Percentiles rank a stretch among this genome's conserved stretches.
Conservation (phyloP, 2,329 filamentous ascomycete genomes). For the Clonostachys rosea region DNA sequence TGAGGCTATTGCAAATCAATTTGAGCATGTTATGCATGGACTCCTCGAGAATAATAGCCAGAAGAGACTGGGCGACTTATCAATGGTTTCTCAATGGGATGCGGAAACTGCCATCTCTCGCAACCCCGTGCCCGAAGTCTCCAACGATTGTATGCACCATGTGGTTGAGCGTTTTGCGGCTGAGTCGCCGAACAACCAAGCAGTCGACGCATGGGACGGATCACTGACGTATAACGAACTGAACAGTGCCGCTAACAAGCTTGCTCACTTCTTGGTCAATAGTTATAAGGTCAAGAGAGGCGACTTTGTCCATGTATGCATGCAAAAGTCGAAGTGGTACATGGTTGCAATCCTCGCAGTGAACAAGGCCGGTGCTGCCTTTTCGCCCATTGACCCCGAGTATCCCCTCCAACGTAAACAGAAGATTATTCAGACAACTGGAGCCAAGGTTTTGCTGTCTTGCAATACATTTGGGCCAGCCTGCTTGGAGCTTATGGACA, state of each 20-base stretch:
- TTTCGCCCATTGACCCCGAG: constrained; percentile 9
- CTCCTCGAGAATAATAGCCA: constrained; percentile 2
- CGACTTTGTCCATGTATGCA: constrained; percentile 7
- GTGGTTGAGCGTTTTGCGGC: constrained; percentile 6
- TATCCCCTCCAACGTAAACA: background rate
- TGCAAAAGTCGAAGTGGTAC: constrained; percentile 9
- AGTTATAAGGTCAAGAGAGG: background rate
- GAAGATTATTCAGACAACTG: background rate
- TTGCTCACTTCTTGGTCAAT: background rate
- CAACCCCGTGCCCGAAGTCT: background rate
- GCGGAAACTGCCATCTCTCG: background rate
- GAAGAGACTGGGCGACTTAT: background rate
- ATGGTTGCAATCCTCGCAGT: constrained; percentile 10
- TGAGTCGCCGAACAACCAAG: constrained; percentile 3
- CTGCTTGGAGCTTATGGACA: no score
- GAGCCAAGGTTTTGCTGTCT: no score
- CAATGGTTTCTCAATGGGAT: constrained; percentile 2
- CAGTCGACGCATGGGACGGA: constrained; percentile 3
- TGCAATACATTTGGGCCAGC: no score
- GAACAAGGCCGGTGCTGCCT: constrained; percentile 14
- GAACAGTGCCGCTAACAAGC: background rate
- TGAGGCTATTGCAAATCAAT: constrained; percentile 5
- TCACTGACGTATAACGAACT: constrained; percentile 1
- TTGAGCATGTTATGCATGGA: constrained; percentile 5
- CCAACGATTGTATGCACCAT: constrained; percentile 2